Evolutionary conservation across 768 basidiomycete species (phyloP).

Genomic region (Serpula lacrymans): DNA sequence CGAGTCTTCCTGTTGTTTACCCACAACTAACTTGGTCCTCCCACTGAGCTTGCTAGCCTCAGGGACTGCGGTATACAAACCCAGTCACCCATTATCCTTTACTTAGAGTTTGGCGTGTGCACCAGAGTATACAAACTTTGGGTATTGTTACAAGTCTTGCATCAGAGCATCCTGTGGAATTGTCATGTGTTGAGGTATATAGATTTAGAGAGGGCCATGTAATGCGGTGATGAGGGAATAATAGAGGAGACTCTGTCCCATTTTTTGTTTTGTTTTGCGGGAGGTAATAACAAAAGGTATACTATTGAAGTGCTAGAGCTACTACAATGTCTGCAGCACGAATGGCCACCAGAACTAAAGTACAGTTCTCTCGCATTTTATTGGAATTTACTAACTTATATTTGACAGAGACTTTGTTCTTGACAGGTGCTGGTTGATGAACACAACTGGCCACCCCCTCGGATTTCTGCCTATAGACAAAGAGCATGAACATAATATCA

Average conservation of each 20-base stretch:
- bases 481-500: slow-evolving; percentile 35
- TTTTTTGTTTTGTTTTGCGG: slow-evolving; percentile 21
- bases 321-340: slow-evolving; percentile 20
- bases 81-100: too few relatives aligned
- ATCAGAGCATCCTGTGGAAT: slow-evolving; percentile 33
- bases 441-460: slow-evolving; percentile 20
- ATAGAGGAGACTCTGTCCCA: slow-evolving; percentile 22
- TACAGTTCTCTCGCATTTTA: too few relatives aligned
- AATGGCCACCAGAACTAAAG: slow-evolving; percentile 23
- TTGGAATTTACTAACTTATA: too few relatives aligned
- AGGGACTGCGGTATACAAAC: too few relatives aligned
- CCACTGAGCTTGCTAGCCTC: too few relatives aligned
- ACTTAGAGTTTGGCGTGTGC: too few relatives aligned
- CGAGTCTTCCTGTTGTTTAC: too few relatives aligned
- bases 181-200: slow-evolving; percentile 36
- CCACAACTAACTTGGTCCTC: too few relatives aligned
- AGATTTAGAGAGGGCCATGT: slow-evolving; percentile 31
- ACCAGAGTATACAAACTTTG: too few relatives aligned
- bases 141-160: slow-evolving; percentile 15
- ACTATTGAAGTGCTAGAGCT: slow-evolving; percentile 24
- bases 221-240: slow-evolving; percentile 24
- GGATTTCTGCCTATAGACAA: slow-evolving; percentile 27
- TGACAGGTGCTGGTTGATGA: slow-evolving; percentile 30
- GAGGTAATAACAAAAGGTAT: slow-evolving; percentile 25
- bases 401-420: slow-evolving; percentile 21